Evolutionary conservation across 1,284 basidiomycete genomes (phyloP), one percentile per base, ranked within the genome.

Genomic region (Calocybe gambosa): DNA sequence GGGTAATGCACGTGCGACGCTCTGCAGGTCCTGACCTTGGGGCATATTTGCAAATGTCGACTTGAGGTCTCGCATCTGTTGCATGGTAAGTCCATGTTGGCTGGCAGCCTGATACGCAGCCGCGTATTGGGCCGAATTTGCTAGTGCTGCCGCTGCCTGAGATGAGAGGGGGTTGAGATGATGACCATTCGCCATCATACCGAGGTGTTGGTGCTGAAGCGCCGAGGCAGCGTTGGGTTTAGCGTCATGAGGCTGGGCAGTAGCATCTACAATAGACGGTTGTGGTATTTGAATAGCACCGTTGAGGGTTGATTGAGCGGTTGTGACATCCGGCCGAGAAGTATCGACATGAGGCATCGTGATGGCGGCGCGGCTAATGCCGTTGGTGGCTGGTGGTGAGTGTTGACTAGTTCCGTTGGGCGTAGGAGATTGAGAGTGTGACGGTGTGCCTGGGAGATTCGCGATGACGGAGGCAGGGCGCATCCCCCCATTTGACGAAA

Each of bases 61-160:
- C 60, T 80, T 80, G 36, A 80, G 54, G 42, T 64, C 70, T 57
- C 80, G 74, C 61, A 81, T 65, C 55, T 81, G 78, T 50, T 82
- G 80, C 12, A 63, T 43, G 20, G 64, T 75, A 36, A 81, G 53
- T 4, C 59, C 57, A 28, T 61, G 62, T 50, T 66, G 41, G 65
- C 1, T 31, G 26, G 37, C 36, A 34, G 31, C n/a, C 33, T 36
- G 41, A 21, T 47, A 47, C 25, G 43, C 35, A n/a, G 37, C 21
- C 7, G 50, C 50, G 43, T 58, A 57, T 23, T 61, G 60, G 8
- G 58, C 47, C 65, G 61, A 47, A 58, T 59, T 56, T 58, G 58
- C 53, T 59, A 77, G 66, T n/a, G 68, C 63, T 3, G 67, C 49
- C 7, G 74, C 64, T 33, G 72, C 68, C 53, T 76, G 75, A 34